Conservation (phyloP, 345 rosid species). For the Acer campestre region DNA sequence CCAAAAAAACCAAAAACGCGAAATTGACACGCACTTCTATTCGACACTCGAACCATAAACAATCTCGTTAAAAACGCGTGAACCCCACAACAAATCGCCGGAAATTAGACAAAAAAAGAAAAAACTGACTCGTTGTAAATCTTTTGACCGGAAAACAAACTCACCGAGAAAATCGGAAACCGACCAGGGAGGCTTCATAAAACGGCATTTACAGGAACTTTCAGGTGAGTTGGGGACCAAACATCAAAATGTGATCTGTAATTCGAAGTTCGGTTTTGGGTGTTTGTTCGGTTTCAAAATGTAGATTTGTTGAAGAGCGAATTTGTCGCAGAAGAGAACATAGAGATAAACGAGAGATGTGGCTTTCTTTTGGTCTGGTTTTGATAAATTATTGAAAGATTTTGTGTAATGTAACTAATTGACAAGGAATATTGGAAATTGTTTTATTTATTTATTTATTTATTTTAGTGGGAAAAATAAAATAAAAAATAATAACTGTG, state of each 20-base stretch:
- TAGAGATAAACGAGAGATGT: not conserved
- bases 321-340: constrained; percentile 22
- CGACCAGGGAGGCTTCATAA: constrained; percentile 68
- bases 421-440: constrained; percentile 12
- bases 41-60: constrained; percentile 16
- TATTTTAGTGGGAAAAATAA: not conserved
- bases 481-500: constrained; percentile 14
- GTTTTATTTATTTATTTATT: too few species aligned
- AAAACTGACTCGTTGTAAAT: constrained; percentile 20
- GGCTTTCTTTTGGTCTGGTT: constrained; percentile 1
- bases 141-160: constrained; percentile 9
- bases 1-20: constrained; percentile 11
- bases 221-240: constrained; percentile 10
- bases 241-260: constrained; percentile 23
- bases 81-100: constrained; percentile 14
- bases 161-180: constrained; percentile 41
- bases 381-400: not conserved
- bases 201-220: constrained; percentile 30
- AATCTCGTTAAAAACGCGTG: constrained; percentile 5
- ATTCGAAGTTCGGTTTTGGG: constrained; percentile 12
- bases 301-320: not conserved
- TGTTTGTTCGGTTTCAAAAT: not conserved
- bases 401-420: constrained; percentile 9
- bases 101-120: constrained; percentile 21
- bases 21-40: not conserved